These are phyloP conservation scores for Coemansia sp. DNA, from an alignment of 192 early-diverging fungal species.

Conservation along the genomic window DNA sequence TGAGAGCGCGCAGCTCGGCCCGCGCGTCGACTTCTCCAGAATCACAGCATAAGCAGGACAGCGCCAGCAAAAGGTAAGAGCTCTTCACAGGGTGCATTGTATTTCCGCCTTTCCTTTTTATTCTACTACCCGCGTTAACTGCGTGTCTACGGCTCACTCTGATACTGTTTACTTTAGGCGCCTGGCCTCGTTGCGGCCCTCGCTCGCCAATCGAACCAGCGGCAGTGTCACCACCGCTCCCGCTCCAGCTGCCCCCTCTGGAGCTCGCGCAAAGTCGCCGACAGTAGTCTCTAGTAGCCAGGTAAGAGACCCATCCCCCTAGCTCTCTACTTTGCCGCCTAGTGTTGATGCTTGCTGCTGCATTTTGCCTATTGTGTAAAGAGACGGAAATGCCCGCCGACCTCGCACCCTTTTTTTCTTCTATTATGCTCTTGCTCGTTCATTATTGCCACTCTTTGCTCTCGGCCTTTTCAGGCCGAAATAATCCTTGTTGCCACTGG, in stretches of 20 bases:
- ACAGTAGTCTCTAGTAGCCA: not conserved
- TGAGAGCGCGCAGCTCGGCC: not conserved
- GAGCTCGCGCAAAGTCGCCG: not conserved
- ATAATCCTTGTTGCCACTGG: not conserved
- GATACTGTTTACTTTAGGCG: constrained; percentile 7
- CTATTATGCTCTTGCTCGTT: not conserved
- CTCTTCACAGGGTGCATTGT: not conserved
- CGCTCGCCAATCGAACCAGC: not conserved
- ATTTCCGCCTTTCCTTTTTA: constrained; percentile 6
- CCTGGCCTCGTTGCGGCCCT: constrained; percentile 6
- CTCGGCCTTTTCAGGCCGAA: not conserved
- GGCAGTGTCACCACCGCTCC: not conserved
- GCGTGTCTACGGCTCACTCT: not conserved
- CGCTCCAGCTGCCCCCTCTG: not conserved
- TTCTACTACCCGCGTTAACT: not conserved
- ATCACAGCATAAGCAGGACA: constrained; percentile 3
- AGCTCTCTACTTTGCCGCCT: not conserved
- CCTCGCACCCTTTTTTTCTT: not conserved
- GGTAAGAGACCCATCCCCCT: not conserved
- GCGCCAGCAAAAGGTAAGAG: constrained; percentile 2
- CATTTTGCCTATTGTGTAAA: not conserved
- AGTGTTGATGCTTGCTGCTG: not conserved
- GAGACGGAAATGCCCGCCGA: not conserved
- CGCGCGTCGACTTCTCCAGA: constrained; percentile 4
- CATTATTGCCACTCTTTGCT: not conserved